Evolutionary conservation across 768 basidiomycete species (phyloP), one percentile per base, ranked within the genome.

Genomic region (Collybiopsis confluens): DNA sequence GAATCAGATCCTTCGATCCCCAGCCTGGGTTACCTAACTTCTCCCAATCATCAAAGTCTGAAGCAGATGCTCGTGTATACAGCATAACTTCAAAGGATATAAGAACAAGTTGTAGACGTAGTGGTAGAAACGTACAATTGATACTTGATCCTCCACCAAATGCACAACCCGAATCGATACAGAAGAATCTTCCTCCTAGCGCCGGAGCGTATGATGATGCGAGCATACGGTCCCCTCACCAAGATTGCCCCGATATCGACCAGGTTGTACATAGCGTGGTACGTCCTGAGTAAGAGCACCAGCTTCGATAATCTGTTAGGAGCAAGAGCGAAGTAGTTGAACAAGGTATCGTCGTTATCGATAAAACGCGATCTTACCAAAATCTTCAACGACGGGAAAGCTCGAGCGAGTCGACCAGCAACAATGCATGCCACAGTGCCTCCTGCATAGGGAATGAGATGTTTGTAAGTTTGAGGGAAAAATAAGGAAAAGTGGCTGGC

Each of bases 1-100:
- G 78, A 21, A 79, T 63, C 0, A 80, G 62, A 18, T 73, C 68
- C 11, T 67, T 55, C 3, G 72, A 73, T 16, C 73, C 64, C 78
- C 78, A 80, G 2, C 77, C 78, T 0, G 64, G 46, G 53, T 78
- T 77, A 9, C 65, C 67, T 61, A 9, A 62, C 60, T 2, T 63
- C 52, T 72, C 69, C 78, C 78, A 78, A 43, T 73, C 74, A 37
- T 79, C 74, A 23, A 72, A 79, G 55, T 80, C 78, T 0, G 75
- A 76, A 1, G 72, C 72, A 1, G 72, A 60, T 15, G 73, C 70
- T 11, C 78, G 71, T 0, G 69, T 72, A 52, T 79, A 80, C 68
- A 72, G 63, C 59, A 62, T 66, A 42, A 66, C 58, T 62, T 23
- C 21, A 18, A 16, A 28, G 9, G 7, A 8, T 27, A 40, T 15